phyloP scores from a whole-genome alignment of 345 rosid species.

The Hevea brasiliensis region DNA sequence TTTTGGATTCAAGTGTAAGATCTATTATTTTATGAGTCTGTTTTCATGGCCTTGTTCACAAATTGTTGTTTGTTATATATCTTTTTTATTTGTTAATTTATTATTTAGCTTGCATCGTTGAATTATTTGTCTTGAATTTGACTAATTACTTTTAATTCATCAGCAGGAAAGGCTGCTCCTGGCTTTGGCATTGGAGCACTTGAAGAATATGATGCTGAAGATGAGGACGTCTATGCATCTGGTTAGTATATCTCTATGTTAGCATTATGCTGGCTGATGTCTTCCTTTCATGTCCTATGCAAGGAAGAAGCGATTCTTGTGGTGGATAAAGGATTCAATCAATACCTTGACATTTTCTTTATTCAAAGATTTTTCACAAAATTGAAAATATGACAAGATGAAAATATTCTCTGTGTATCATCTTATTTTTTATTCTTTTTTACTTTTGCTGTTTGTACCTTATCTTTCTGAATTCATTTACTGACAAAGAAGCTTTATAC shows the following conservation, averaged over 20 bases:
- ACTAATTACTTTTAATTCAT: slow-evolving; percentile 41
- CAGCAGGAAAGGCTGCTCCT: slow-evolving; percentile 90
- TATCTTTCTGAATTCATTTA: neutral
- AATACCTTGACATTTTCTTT: neutral
- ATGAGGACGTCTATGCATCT: slow-evolving; percentile 81
- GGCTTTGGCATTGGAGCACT: slow-evolving; percentile 99
- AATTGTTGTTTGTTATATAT: slow-evolving; percentile 6
- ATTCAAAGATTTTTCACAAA: neutral
- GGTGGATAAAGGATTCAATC: neutral
- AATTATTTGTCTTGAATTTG: slow-evolving; percentile 18
- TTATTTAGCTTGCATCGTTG: slow-evolving; percentile 7
- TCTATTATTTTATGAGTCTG: slow-evolving; percentile 19
- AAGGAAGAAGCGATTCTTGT: neutral
- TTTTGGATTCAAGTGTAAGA: slow-evolving; percentile 78
- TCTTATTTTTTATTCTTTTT: neutral
- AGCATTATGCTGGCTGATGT: neutral
- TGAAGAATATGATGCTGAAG: slow-evolving; percentile 94
- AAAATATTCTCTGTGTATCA: too few species aligned
- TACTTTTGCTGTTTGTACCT: neutral
- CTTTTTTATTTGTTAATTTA: slow-evolving; percentile 17
- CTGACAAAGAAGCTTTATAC: neutral
- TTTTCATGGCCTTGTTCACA: slow-evolving; percentile 2
- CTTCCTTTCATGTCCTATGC: neutral
- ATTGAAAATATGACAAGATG: neutral
- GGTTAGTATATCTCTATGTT: slow-evolving; percentile 41